These are phyloP conservation scores for Ehretia macrophylla DNA, from an alignment of 257 asterid species.

Conservation along the genomic window DNA sequence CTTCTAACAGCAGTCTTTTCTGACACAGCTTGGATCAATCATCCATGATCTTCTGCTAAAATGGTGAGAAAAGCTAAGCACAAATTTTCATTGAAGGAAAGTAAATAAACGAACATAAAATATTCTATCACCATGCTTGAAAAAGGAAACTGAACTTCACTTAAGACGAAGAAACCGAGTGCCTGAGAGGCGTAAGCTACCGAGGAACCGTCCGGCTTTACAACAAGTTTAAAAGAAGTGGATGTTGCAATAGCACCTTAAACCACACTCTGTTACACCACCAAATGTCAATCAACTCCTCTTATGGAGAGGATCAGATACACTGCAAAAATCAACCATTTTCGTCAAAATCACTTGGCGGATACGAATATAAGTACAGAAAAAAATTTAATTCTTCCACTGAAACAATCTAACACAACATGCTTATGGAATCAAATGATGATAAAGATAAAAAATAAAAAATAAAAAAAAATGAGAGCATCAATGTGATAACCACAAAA, in stretches of 20 bases:
- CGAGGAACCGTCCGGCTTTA: conserved; percentile 36
- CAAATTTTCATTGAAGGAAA: conserved; percentile 14
- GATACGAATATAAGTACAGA: background rate
- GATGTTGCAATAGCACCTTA: conserved; percentile 23
- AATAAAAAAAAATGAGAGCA: too few relatives aligned
- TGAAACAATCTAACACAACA: too few relatives aligned
- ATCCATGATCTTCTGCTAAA: conserved; percentile 13
- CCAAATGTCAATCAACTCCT: conserved; percentile 21
- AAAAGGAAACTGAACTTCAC: too few relatives aligned
- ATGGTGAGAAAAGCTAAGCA: conserved; percentile 24
- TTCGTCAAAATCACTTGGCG: background rate
- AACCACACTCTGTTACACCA: conserved; percentile 19
- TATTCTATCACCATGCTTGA: conserved; percentile 32
- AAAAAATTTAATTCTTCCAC: background rate
- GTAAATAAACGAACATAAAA: conserved; percentile 6
- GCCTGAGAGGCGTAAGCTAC: too few relatives aligned
- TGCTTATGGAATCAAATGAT: too few relatives aligned
- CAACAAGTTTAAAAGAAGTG: conserved; percentile 27
- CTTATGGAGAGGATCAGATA: conserved; percentile 15
- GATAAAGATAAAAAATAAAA: too few relatives aligned
- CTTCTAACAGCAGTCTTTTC: conserved; percentile 3
- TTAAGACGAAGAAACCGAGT: too few relatives aligned
- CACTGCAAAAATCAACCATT: conserved; percentile 15
- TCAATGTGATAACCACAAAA: too few relatives aligned
- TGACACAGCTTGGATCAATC: background rate